Base-by-base conservation (phyloP, 495 filamentous ascomycete species). In the Acidiella bohemica region DNA sequence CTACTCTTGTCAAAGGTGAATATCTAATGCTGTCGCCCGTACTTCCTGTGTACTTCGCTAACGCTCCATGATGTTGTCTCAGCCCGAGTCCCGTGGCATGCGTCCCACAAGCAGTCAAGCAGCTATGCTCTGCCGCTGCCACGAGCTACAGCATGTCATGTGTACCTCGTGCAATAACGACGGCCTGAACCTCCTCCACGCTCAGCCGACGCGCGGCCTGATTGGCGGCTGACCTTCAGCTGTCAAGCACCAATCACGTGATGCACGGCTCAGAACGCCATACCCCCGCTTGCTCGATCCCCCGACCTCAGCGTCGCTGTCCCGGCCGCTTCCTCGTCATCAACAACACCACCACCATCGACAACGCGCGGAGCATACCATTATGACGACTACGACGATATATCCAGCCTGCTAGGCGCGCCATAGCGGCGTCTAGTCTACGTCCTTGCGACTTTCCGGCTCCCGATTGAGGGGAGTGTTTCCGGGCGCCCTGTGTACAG, bases 391-490 rank as follows among this genome's bases (percentile, higher is more conserved):
- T 24, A 28, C 35, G 20, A 44, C 34, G 13, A 25, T 9, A 19
- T 43, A 28, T 28, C 39, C 23, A 36, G 41, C 47, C 42, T 50
- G 41, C 47, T 50, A 50, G 47, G 32, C 42, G 40, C 47, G 41
- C 44, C 10, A 22, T 23, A 17, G 41, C 22, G 4, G 47, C 47
- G 47, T 50, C 47, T 50, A 50, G 47, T 50, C 20, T 17, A 21
- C 16, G 21, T 22, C 39, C 22, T 25, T 33, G 41, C 41, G 42
- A 43, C 27, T 12, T 23, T 10, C 43, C 47, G 47, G 41, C 47
- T 50, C 37, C 42, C 47, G 47, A 50, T 20, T 21, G 47, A 50
- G 47, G 47, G 42, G 23, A 50, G 47, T 44, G 36, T 40, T 7
- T 27, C 25, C 7, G 25, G 25, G n/a, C n/a, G n/a, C n/a, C n/a